Conservation (phyloP, 2,329 filamentous ascomycete genomes). For the Aspergillus felis region DNA sequence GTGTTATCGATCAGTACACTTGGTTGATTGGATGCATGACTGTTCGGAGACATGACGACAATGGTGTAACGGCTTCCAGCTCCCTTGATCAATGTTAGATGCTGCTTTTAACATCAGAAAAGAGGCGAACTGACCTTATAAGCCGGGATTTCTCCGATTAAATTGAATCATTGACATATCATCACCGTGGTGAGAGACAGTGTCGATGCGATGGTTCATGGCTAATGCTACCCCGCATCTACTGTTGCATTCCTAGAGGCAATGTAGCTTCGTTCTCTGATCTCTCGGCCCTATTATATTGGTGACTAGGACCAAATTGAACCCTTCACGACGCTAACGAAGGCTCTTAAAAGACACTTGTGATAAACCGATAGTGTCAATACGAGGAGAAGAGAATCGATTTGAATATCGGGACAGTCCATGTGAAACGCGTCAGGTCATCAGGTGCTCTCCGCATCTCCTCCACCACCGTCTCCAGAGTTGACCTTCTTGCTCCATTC, state of each 20-base stretch:
- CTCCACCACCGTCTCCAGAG: background rate
- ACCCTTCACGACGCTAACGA: background rate
- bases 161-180: background rate
- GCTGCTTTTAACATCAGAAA: background rate
- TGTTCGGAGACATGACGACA: background rate
- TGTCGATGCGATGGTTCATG: background rate
- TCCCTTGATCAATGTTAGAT: background rate
- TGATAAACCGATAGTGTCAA: background rate
- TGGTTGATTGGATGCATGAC: background rate
- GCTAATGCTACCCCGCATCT: background rate
- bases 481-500: background rate
- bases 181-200: background rate
- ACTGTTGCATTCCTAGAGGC: background rate
- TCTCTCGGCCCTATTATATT: background rate
- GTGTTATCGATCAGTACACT: background rate
- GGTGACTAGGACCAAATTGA: background rate
- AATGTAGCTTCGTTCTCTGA: background rate
- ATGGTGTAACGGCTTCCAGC: background rate
- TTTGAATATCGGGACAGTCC: background rate
- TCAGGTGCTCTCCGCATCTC: background rate
- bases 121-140: background rate
- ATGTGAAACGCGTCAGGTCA: background rate
- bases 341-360: background rate
- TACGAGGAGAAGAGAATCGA: background rate
- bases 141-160: background rate